A percentile compares a stretch with the other conserved stretches of the same genome.
phyloP scores from a whole-genome alignment of 257 asterid genomes.

The Nicotiana undulata region DNA sequence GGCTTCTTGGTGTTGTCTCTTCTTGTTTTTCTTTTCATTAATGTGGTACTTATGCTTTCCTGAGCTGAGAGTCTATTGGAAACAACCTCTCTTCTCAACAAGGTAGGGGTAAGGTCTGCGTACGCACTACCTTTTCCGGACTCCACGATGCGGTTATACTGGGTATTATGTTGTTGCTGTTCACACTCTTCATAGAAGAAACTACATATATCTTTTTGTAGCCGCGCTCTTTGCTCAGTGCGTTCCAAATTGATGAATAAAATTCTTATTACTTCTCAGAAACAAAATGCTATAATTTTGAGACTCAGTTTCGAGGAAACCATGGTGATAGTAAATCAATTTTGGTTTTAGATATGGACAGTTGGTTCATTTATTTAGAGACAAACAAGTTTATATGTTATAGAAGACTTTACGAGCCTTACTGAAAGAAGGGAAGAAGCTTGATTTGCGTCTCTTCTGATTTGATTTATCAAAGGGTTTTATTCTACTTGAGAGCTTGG shows the following conservation, averaged over 20 bases:
- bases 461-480: background rate
- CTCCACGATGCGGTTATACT: too few relatives aligned
- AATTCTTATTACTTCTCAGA: background rate
- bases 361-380: background rate
- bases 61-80: too few relatives aligned
- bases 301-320: background rate
- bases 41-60: too few relatives aligned
- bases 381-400: background rate
- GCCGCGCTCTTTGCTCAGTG: background rate
- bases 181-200: background rate
- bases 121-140: too few relatives aligned
- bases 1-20: too few relatives aligned
- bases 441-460: background rate
- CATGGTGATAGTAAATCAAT: background rate
- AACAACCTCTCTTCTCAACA: too few relatives aligned
- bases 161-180: background rate
- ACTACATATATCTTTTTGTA: background rate
- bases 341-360: background rate
- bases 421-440: background rate
- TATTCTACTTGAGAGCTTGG: background rate
- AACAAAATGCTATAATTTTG: background rate
- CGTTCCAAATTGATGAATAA: background rate
- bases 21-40: too few relatives aligned
- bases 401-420: background rate
- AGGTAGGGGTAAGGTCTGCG: too few relatives aligned